Evolutionary conservation across 495 filamentous ascomycete species (phyloP).

Genomic region (Parathielavia appendiculata): DNA sequence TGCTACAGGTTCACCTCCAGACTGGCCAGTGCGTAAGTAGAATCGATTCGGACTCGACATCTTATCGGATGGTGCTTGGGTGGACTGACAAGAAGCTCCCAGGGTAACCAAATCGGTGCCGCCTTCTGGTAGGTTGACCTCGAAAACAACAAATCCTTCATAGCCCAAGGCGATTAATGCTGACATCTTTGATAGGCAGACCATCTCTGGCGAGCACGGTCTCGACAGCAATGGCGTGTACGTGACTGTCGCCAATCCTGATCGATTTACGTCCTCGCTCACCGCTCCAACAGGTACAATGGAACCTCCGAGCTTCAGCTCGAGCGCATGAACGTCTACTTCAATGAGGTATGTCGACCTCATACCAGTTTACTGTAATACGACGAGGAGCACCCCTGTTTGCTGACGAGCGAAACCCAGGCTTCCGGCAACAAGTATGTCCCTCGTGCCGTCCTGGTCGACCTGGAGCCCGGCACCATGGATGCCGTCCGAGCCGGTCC

Average conservation of each 20-base stretch:
- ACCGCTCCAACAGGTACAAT: constrained; percentile 69
- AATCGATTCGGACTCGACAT: constrained; percentile 22
- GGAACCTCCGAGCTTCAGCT: constrained; percentile 97
- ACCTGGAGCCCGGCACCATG: constrained; percentile 98
- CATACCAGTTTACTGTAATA: no score
- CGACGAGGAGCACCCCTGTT: neutral
- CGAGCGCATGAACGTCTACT: constrained; percentile 99
- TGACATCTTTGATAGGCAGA: constrained; percentile 52
- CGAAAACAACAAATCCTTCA: neutral
- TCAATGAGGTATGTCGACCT: constrained; percentile 80
- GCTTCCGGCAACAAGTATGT: constrained; percentile 97
- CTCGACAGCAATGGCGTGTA: constrained; percentile 85
- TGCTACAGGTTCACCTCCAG: constrained; percentile 89
- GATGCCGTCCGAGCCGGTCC: constrained; percentile 98
- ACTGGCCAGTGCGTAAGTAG: constrained; percentile 97
- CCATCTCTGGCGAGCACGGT: constrained; percentile 97
- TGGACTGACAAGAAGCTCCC: constrained; percentile 28
- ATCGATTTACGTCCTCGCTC: constrained; percentile 21
- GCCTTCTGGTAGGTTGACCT: constrained; percentile 71
- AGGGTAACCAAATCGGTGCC: constrained; percentile 99
- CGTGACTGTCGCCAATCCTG: constrained; percentile 22
- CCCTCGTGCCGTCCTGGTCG: constrained; percentile 97
- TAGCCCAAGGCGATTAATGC: neutral
- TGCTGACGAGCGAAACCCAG: constrained; percentile 40
- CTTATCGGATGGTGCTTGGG: constrained; percentile 9